phyloP scores from a whole-genome alignment of 805 yeast species.

The Kodamaea jinghongensis region DNA sequence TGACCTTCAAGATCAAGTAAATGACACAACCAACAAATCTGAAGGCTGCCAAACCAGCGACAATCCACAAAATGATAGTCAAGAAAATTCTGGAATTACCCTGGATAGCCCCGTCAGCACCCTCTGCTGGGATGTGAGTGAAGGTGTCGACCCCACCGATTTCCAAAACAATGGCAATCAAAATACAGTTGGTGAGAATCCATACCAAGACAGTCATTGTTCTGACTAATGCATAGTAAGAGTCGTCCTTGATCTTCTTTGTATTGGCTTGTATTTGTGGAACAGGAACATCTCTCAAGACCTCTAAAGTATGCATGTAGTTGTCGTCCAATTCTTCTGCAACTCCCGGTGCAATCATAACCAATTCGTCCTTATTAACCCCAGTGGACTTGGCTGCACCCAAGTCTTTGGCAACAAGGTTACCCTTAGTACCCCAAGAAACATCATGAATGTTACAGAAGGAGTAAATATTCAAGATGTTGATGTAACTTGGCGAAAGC shows the following conservation, averaged over 20 bases:
- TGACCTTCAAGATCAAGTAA: slow-evolving; percentile 45
- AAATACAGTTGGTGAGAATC: slow-evolving; percentile 81
- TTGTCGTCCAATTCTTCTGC: slow-evolving; percentile 71
- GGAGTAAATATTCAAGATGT: slow-evolving; percentile 89
- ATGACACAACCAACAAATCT: slow-evolving; percentile 72
- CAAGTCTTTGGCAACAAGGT: slow-evolving; percentile 60
- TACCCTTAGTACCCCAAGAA: slow-evolving; percentile 97
- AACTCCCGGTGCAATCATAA: slow-evolving; percentile 61
- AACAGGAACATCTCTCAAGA: slow-evolving; percentile 45
- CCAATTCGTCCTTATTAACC: slow-evolving; percentile 35
- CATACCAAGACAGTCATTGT: slow-evolving; percentile 86
- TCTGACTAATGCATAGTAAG: slow-evolving; percentile 87
- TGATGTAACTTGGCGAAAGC: slow-evolving; percentile 85
- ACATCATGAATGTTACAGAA: slow-evolving; percentile 95
- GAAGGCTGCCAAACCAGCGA: slow-evolving; percentile 84
- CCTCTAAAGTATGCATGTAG: slow-evolving; percentile 62
- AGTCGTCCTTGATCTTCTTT: slow-evolving; percentile 46
- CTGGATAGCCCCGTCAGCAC: slow-evolving; percentile 27
- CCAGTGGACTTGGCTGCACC: slow-evolving; percentile 74
- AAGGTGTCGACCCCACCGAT: slow-evolving; percentile 68
- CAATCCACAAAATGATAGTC: slow-evolving; percentile 87
- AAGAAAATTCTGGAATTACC: slow-evolving; percentile 64
- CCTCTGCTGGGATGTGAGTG: slow-evolving; percentile 28
- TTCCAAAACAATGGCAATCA: slow-evolving; percentile 79
- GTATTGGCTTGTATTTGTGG: slow-evolving; percentile 28